A percentile compares a stretch with the other conserved stretches of the same genome.
Evolutionary conservation across 331 rosid genomes (phyloP).

Genomic region (Rhamnella rubrinervis): DNA sequence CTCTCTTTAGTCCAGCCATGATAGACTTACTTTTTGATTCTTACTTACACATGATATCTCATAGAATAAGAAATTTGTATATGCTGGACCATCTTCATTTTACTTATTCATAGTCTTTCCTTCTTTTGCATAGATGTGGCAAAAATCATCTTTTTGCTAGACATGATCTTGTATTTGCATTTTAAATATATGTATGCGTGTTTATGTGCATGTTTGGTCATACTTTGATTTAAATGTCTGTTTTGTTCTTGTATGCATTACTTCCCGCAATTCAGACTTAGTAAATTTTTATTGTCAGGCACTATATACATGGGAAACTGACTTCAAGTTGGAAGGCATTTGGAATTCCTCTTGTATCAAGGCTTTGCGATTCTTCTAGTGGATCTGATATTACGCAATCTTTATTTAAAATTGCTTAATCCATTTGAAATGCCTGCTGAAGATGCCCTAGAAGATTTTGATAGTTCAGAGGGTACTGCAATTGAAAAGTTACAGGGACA

Average conservation of each 20-base stretch:
- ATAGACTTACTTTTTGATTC: no score
- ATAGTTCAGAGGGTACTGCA: constrained; percentile 25
- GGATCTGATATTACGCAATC: constrained; percentile 68
- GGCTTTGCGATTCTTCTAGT: constrained; percentile 44
- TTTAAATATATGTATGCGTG: no score
- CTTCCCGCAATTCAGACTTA: constrained; percentile 23
- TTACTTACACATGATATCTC: no score
- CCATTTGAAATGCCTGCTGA: constrained; percentile 55
- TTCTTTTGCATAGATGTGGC: constrained; percentile 8
- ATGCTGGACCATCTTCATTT: no score
- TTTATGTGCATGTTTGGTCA: background rate
- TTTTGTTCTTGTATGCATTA: background rate
- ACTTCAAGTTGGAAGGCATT: constrained; percentile 69
- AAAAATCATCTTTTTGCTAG: no score
- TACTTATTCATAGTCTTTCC: background rate
- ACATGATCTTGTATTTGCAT: no score
- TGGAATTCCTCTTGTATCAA: constrained; percentile 86
- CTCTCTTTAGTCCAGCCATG: no score
- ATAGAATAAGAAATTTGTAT: no score
- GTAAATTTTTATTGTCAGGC: constrained; percentile 59
- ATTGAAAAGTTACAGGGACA: constrained; percentile 38
- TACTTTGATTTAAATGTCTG: background rate
- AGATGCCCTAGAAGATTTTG: constrained; percentile 37
- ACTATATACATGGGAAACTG: constrained; percentile 57
- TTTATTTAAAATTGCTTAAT: constrained; percentile 59